These are phyloP conservation scores for Penicillium fuscoglaucum DNA, from an alignment of 2,329 filamentous ascomycete genomes.

Conservation along the genomic window DNA sequence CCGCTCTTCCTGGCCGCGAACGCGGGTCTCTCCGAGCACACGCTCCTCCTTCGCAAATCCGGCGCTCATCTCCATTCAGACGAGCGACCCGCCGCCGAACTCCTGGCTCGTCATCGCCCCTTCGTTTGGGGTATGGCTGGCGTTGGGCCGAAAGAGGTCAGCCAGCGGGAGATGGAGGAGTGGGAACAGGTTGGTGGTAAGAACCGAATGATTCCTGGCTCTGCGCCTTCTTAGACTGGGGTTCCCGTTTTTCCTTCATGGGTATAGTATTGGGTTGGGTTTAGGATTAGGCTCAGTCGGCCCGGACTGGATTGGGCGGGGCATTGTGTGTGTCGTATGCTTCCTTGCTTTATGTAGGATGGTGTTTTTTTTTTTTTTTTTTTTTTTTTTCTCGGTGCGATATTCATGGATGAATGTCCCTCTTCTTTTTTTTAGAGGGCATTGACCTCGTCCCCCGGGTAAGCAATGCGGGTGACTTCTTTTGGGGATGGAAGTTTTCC, in stretches of 20 bases:
- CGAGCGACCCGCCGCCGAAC: slow-evolving; percentile 54
- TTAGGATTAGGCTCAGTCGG: neutral
- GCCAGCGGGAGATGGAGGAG: slow-evolving; percentile 27
- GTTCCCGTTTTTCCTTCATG: too few relatives aligned
- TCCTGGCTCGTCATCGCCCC: slow-evolving; percentile 47
- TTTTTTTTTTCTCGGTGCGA: neutral
- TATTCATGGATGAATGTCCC: neutral
- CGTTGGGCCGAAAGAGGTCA: slow-evolving; percentile 34
- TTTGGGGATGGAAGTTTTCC: neutral
- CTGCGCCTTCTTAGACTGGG: slow-evolving; percentile 25
- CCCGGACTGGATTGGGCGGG: neutral
- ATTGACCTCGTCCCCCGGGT: neutral
- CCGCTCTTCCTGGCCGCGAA: slow-evolving; percentile 61
- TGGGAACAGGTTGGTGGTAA: slow-evolving; percentile 11
- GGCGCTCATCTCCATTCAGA: slow-evolving; percentile 62
- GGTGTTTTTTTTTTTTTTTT: neutral
- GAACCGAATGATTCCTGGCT: slow-evolving; percentile 26
- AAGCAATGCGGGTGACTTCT: neutral
- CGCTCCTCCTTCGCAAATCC: slow-evolving; percentile 54
- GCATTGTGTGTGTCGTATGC: neutral
- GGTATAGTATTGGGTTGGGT: neutral
- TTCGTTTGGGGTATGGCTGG: slow-evolving; percentile 48
- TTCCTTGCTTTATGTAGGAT: neutral
- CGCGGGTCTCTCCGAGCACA: slow-evolving; percentile 56
- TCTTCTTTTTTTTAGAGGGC: neutral